Evolutionary conservation across 148 eudicot species (phyloP).

Genomic region (Arbutus unedo): DNA sequence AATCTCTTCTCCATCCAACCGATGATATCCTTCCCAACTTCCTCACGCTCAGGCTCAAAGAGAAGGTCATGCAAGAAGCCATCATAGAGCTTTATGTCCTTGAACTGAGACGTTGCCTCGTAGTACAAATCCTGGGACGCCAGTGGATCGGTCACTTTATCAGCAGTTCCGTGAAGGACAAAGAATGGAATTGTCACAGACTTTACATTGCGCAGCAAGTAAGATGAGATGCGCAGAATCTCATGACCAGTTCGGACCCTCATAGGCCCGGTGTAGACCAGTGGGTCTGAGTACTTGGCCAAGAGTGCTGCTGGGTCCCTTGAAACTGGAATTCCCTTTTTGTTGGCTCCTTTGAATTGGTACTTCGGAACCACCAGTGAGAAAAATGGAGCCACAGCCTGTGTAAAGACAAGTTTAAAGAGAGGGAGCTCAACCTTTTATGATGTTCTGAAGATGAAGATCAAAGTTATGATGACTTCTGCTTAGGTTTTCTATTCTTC

Average conservation of each 20-base stretch:
- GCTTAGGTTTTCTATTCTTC: neutral
- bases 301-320: conserved; percentile 83
- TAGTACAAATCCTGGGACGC: conserved; percentile 79
- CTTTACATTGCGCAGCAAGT: conserved; percentile 60
- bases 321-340: conserved; percentile 82
- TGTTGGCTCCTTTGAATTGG: conserved; percentile 93
- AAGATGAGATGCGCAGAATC: conserved; percentile 71
- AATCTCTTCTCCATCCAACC: conserved; percentile 73
- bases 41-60: conserved; percentile 95
- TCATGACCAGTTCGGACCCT: conserved; percentile 92
- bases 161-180: conserved; percentile 92
- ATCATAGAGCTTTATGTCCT: conserved; percentile 82
- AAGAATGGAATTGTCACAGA: conserved; percentile 77
- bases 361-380: conserved; percentile 79
- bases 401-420: conserved; percentile 16
- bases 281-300: conserved; percentile 90
- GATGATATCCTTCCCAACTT: conserved; percentile 76
- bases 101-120: conserved; percentile 67
- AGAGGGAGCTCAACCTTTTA: neutral
- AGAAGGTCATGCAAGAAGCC: conserved; percentile 94
- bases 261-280: conserved; percentile 90
- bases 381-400: conserved; percentile 90
- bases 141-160: conserved; percentile 81
- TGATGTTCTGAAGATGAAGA: neutral
- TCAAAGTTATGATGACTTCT: neutral